Evolutionary conservation across 2,329 filamentous ascomycete species (phyloP).

Genomic region (Clarireedia homoeocarpa): DNA sequence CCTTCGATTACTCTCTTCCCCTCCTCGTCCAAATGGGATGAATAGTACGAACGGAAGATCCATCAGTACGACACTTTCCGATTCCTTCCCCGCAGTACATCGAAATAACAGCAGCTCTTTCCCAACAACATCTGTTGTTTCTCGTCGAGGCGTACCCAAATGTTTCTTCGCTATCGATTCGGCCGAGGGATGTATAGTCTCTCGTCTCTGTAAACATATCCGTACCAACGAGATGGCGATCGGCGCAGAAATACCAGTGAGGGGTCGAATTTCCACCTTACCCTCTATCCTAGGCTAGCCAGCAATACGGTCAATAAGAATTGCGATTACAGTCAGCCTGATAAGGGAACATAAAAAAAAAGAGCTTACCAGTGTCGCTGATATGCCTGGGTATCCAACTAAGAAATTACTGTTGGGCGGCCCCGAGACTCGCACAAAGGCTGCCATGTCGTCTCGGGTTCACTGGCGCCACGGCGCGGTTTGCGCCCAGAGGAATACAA

Average conservation of each 20-base stretch:
- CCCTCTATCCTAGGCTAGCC: slow-evolving; percentile 94
- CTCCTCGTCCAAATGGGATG: slow-evolving; percentile 87
- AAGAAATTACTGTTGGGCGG: slow-evolving; percentile 95
- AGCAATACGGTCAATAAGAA: slow-evolving; percentile 13
- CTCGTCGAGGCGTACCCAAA: slow-evolving; percentile 80
- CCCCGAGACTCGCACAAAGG: slow-evolving; percentile 91
- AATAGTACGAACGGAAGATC: slow-evolving; percentile 96
- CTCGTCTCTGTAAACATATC: slow-evolving; percentile 85
- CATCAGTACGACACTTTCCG: slow-evolving; percentile 88
- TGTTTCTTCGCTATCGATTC: slow-evolving; percentile 92
- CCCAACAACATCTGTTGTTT: slow-evolving; percentile 86
- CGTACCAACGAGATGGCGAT: slow-evolving; percentile 89
- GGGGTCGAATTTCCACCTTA: slow-evolving; percentile 91
- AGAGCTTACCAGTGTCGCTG: slow-evolving; percentile 79
- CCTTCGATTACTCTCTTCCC: slow-evolving; percentile 79
- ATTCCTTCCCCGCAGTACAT: slow-evolving; percentile 74
- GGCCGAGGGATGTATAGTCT: slow-evolving; percentile 93
- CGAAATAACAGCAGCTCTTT: slow-evolving; percentile 92
- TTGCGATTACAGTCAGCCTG: background rate
- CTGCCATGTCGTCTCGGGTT: slow-evolving; percentile 48
- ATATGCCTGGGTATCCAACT: slow-evolving; percentile 96
- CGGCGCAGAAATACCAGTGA: slow-evolving; percentile 76
- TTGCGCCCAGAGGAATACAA: slow-evolving; percentile 21
- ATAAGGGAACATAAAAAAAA: slow-evolving; percentile 5
- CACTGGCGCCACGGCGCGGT: slow-evolving; percentile 27